phyloP scores from a whole-genome alignment of 148 eudicot species.

The Chenopodium suecicum region DNA sequence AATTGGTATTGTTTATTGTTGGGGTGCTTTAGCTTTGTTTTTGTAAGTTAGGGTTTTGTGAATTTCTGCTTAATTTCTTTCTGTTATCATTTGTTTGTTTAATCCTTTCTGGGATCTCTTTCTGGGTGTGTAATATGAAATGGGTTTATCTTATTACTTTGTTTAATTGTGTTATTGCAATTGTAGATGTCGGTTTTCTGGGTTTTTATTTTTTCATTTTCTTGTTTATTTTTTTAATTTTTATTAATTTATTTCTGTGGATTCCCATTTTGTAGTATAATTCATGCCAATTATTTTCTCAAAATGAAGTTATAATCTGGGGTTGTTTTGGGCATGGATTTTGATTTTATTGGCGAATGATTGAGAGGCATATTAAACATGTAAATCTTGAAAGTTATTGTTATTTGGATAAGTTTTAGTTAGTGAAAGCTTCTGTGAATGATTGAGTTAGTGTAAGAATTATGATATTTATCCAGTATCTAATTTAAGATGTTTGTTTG shows the following conservation, averaged over 20 bases:
- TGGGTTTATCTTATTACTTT: background rate
- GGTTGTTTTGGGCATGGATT: background rate
- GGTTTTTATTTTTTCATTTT: background rate
- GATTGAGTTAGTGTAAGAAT: background rate
- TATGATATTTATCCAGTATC: background rate
- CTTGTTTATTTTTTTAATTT: background rate
- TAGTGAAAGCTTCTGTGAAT: background rate
- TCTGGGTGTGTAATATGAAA: background rate
- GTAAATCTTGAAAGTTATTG: background rate
- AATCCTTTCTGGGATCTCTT: conserved; percentile 26
- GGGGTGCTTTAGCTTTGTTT: no score
- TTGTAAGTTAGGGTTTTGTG: conserved; percentile 16
- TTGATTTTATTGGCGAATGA: background rate
- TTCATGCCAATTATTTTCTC: background rate
- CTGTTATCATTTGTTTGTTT: background rate
- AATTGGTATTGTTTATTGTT: no score
- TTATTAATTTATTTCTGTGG: background rate
- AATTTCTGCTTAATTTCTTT: background rate
- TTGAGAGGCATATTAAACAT: background rate
- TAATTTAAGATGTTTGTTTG: background rate
- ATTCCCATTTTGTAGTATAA: background rate
- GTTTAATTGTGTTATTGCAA: background rate
- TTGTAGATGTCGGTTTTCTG: background rate
- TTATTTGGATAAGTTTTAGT: background rate
- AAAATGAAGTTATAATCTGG: background rate